Base-by-base conservation (phyloP, 192 early-diverging fungal species). In the Rhizophagus sp. region DNA sequence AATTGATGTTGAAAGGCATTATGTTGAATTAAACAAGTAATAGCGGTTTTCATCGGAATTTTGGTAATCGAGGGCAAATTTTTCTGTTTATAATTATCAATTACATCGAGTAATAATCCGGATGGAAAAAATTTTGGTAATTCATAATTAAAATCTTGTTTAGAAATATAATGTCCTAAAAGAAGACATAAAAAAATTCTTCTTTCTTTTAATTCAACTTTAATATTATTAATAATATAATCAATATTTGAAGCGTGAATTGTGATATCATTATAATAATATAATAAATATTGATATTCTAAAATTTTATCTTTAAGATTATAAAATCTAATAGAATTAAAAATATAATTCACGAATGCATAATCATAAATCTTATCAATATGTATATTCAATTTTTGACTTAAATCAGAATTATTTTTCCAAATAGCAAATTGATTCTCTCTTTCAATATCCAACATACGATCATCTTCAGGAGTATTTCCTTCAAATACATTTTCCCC, bases 261-360 rank as follows among this genome's bases (percentile, higher is more conserved):
- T 19, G 66, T 34, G 4, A 19, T 19, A 6, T 39, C 34, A 6
- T 10, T 25, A 68, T 68, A 34, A 68, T 7, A 7, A 13, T 34
- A 34, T 33, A 68, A 15, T 19, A 68, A 34, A 10, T 30, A 33
- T 68, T 68, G 13, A 68, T 34, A 68, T 39, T 68, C 30, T 3
- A 68, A 34, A 68, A 68, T 36, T 12, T 68, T 68, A 12, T 68
- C 66, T 36, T 68, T 68, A 34, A 68, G 30, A 7, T 68, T 68
- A 2, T 34, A 12, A 30, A 19, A 6, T 19, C 2, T 68, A 2
- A 68, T 19, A 34, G 66, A 67, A 17, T 67, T 17, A 67, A 33
- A 67, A 34, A 67, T 67, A 30, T 34, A 13, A 19, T 62, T 17
- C 13, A 62, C 62, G 24, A 62, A 62, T 17, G 17, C 62, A 62